These are phyloP conservation scores for Talinum fruticosum DNA, from an alignment of 148 eudicot species.

Conservation along the genomic window DNA sequence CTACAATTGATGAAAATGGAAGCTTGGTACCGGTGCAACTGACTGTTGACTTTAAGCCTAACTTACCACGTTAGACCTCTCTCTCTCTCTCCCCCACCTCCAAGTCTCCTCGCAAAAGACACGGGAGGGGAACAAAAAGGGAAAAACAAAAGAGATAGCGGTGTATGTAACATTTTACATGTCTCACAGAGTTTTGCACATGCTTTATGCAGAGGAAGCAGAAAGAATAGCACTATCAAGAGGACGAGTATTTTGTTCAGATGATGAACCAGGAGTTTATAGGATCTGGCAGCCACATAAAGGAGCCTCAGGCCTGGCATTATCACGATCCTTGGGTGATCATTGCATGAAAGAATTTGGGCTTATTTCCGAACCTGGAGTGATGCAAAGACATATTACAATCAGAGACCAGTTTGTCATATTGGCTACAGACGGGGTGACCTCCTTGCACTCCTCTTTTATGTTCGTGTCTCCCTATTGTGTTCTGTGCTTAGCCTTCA, in stretches of 20 bases:
- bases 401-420: conserved; percentile 57
- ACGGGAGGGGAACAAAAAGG: neutral
- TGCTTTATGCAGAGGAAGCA: conserved; percentile 48
- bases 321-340: conserved; percentile 88
- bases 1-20: conserved; percentile 49
- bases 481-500: neutral
- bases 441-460: conserved; percentile 1
- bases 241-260: conserved; percentile 53
- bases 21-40: conserved; percentile 63
- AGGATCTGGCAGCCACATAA: conserved; percentile 65
- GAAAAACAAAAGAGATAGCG: neutral
- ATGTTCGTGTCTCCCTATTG: neutral
- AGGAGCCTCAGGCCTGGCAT: conserved; percentile 54
- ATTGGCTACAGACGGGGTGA: conserved; percentile 87
- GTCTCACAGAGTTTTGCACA: neutral
- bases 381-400: conserved; percentile 51
- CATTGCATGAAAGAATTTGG: conserved; percentile 67
- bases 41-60: conserved; percentile 70
- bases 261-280: conserved; percentile 71
- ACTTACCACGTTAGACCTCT: conserved; percentile 61
- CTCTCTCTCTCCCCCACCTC: conserved; percentile 16
- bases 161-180: neutral
- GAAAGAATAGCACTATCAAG: conserved; percentile 53
- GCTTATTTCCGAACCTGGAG: conserved; percentile 73
- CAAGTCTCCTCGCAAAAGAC: too few species aligned